phyloP scores from a whole-genome alignment of 129 eudicot genomes.

The Arctium minus region DNA sequence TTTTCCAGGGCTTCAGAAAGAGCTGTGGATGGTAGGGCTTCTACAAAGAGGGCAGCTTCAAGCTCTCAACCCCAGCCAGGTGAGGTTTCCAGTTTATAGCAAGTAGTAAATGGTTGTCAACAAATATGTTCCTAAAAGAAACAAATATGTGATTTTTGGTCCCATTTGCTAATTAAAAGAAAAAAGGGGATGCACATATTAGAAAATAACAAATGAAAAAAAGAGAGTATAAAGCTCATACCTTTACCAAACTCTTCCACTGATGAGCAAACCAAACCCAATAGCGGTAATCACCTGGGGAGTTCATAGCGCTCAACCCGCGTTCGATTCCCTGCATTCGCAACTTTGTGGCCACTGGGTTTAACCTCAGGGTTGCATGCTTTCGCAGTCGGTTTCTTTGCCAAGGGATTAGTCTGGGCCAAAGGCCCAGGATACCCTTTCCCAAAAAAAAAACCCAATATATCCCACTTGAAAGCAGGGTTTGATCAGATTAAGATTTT shows the following conservation, averaged over 20 bases:
- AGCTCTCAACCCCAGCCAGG: constrained; percentile 48
- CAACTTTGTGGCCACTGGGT: too few species aligned
- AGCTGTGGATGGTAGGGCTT: constrained; percentile 54
- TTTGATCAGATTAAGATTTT: background rate
- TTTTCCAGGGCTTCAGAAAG: constrained; percentile 58
- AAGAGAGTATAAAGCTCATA: background rate
- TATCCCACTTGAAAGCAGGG: background rate
- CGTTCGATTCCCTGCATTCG: too few species aligned
- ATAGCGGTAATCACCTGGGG: too few species aligned
- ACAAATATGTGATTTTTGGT: background rate
- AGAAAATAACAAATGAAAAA: too few species aligned
- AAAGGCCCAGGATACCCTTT: too few species aligned
- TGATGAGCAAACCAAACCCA: too few species aligned
- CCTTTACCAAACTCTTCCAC: background rate
- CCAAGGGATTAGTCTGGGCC: too few species aligned
- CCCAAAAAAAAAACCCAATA: too few species aligned
- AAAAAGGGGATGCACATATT: too few species aligned
- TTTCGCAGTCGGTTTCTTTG: too few species aligned
- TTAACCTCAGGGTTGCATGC: too few species aligned
- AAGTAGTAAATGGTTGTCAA: background rate
- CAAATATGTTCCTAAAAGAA: constrained; percentile 2
- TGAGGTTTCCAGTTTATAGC: constrained; percentile 14
- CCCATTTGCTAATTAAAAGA: background rate
- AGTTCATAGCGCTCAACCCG: too few species aligned
- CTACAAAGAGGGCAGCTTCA: constrained; percentile 61